Base-by-base conservation (phyloP, 257 asterid genomes). In the Anisodus tanguticus region DNA sequence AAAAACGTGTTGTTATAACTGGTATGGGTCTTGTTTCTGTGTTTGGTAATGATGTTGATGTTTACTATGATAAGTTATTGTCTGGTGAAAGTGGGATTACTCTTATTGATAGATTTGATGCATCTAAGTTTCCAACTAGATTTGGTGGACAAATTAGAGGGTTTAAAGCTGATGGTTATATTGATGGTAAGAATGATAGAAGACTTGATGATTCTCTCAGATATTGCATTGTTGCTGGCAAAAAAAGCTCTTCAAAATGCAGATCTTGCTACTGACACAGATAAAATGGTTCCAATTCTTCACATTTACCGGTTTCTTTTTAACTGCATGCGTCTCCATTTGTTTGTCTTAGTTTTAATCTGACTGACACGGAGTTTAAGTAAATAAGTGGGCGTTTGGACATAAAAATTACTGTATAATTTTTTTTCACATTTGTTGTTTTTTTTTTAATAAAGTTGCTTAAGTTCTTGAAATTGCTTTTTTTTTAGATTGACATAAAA, bases 101-200 rank as follows among this genome's bases (percentile, higher is more conserved):
- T 62, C 71, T 60, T 16, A 90, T 90, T 82, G 92, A 91, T 83
- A 87, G 93, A 15, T 91, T 91, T 66, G 93, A 91, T 62, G 93
- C 93, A 15, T 87, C 92, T 45, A 91, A 91, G 49, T 90, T 91
- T 62, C 93, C 93, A 9, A 91, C 93, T 15, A 83, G 92, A 57
- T 91, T 91, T 49, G 93, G 92, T 12, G 93, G 93, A 8, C 93
- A 91, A 90, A 91, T 91, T 85, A 82, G 93, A 35, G 93, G 91
- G 31, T 91, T 91, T 68, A 85, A 83, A 58, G 82, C 93, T 15
- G 90, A 91, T 39, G 93, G 93, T 0, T 91, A 91, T 72, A 91
- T 91, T 83, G 92, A 91, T 87, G 93, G 93, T 19, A 91, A 91
- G 85, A 91, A 90, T 85, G 93, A 91, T 68, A 86, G 93, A 86